Percentiles rank a stretch among this genome's conserved stretches.
These are phyloP conservation scores for Quercus mongolica DNA, from an alignment of 306 rosid genomes.

Conservation along the genomic window DNA sequence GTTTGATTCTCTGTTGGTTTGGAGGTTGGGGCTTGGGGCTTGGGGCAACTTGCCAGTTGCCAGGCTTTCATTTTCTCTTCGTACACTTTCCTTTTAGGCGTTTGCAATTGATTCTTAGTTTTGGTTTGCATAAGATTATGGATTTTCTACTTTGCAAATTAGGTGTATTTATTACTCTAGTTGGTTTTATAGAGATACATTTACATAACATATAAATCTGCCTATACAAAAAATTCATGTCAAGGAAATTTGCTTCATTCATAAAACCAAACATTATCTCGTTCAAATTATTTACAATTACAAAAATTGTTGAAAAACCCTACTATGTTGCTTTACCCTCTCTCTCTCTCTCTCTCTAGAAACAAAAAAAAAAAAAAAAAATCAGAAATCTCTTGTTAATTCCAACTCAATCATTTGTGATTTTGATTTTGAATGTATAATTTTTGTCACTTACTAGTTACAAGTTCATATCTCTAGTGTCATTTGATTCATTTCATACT, in stretches of 20 bases:
- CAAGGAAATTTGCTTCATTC: neutral
- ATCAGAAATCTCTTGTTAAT: too few relatives aligned
- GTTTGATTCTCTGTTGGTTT: neutral
- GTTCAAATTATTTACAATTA: too few relatives aligned
- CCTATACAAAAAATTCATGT: neutral
- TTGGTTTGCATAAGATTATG: neutral
- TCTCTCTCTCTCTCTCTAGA: too few relatives aligned
- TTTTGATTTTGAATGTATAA: too few relatives aligned
- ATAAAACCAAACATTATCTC: neutral
- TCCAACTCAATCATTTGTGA: too few relatives aligned
- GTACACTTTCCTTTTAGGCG: neutral
- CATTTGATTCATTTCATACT: too few relatives aligned
- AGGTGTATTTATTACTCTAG: neutral
- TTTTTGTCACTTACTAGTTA: too few relatives aligned
- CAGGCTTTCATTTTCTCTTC: neutral
- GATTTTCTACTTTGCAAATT: neutral
- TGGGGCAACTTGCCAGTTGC: neutral
- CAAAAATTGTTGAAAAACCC: too few relatives aligned
- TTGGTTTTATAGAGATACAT: neutral
- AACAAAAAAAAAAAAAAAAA: too few relatives aligned
- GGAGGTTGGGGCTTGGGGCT: neutral
- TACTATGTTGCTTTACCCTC: too few relatives aligned
- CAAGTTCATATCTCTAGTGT: too few relatives aligned
- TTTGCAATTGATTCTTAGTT: neutral
- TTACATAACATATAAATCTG: neutral